Conservation (phyloP, 208 protist species). For the Herpetomonas samuelpessoai region DNA sequence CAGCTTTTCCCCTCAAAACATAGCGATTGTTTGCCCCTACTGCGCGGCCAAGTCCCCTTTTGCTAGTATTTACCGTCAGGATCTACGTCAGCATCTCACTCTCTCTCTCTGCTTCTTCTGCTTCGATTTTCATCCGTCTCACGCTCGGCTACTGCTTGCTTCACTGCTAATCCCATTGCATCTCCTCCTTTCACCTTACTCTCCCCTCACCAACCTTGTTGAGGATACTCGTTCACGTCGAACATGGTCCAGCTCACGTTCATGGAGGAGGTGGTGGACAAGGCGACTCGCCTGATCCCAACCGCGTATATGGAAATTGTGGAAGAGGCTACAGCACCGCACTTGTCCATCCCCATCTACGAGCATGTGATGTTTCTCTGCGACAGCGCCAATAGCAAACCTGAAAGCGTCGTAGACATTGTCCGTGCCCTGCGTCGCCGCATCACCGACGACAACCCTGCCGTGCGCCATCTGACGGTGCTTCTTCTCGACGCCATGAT, state of each 20-base stretch:
- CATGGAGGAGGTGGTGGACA: slow-evolving; percentile 74
- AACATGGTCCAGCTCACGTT: slow-evolving; percentile 75
- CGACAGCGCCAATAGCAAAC: slow-evolving; percentile 53
- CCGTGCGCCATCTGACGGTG: slow-evolving; percentile 71
- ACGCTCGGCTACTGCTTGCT: too few relatives aligned
- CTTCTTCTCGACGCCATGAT: slow-evolving; percentile 66
- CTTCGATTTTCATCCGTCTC: too few relatives aligned
- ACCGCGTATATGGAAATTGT: slow-evolving; percentile 79
- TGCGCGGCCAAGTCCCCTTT: too few relatives aligned
- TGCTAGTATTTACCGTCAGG: too few relatives aligned
- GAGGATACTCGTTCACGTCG: background rate
- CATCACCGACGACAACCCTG: slow-evolving; percentile 51
- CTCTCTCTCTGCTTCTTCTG: too few relatives aligned
- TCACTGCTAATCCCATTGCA: too few relatives aligned
- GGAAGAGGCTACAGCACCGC: slow-evolving; percentile 70
- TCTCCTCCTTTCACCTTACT: background rate
- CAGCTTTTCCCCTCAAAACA: too few relatives aligned
- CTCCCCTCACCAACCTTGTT: slow-evolving; percentile 7
- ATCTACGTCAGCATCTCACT: too few relatives aligned
- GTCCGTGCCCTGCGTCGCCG: slow-evolving; percentile 77
- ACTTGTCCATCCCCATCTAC: slow-evolving; percentile 44
- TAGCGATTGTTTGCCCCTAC: too few relatives aligned
- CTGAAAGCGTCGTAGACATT: slow-evolving; percentile 56
- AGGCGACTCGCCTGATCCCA: slow-evolving; percentile 60
- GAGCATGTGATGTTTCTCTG: slow-evolving; percentile 76